Base-by-base conservation (phyloP, 179 eudicot species). In the Actinidia polygama region DNA sequence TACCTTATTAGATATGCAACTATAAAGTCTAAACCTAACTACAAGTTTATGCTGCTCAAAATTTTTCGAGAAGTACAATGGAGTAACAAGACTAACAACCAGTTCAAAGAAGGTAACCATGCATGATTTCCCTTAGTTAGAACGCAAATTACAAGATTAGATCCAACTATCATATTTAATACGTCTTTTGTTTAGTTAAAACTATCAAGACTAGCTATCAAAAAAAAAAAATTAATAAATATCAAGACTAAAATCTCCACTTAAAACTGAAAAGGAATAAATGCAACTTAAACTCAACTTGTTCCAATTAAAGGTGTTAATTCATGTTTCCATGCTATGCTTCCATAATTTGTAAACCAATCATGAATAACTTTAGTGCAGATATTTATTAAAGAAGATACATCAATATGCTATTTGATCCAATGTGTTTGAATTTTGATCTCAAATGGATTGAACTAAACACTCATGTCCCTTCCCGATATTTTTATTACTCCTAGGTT, bases 1-100 rank as follows among this genome's bases (percentile, higher is more conserved):
- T 24, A 75, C 75, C 18, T 44, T 44, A 64, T 83, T 50, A 82
- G 75, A 74, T 82, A 55, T 21, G 18, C 53, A 68, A 23, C 1
- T 51, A 18, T 3, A 18, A 10, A 51, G n/a, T 55, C 11, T 72
- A n/a, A 21, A 62, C 12, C 51, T 40, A 57, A 57, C 57, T 46
- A 23, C 23, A 72, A 58, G 40, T 36, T 67, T 55, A 19, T 40
- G 58, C 63, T 44, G 9, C 77, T 67, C 36, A 79, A 10, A 19
- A 24, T 12, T 80, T 64, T 49, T 14, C 15, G 10, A 70, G 36
- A 67, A 67, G 18, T 50, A 36, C 49, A 18, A 1, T 16, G 9
- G 15, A 64, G 59, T 69, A 50, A 69, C 61, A 79, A 49, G 73
- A 49, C 40, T 12, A 49, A 63, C 9, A 51, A 78, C 30, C 9